Evolutionary conservation across 768 basidiomycete genomes (phyloP), one percentile per base, ranked within the genome.

Genomic region (Gautieria morchelliformis): DNA sequence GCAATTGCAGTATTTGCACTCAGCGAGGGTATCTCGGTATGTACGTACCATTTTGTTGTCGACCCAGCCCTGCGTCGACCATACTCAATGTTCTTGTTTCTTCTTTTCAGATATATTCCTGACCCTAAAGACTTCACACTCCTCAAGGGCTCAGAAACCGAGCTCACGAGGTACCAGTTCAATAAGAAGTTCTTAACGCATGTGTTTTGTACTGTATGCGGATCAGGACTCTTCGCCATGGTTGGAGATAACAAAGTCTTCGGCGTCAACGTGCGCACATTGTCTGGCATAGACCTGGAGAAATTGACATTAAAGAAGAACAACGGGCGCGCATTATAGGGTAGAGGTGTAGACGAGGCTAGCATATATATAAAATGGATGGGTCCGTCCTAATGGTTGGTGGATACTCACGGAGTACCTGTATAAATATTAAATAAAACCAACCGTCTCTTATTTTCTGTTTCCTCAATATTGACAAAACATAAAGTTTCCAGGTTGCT

Each of bases 1-100:
- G 53, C 42, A 55, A 55, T 32, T 55, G 53, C 41, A 44, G 41
- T 19, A 55, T 55, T 22, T 55, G 53, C 45, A 55, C 24, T 14
- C 30, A 32, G 7, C 22, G 45, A 9, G 53, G 53, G 53, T 55
- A 40, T 12, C 39, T 55, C 20, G 14, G 22, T 8, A 55, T 55
- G 53, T 55, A 45, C 39, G 41, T 55, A 5, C 44, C n/a, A 14
- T 15, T n/a, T 10, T 10, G 15, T 14, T 19, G n/a, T n/a, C n/a
- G n/a, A n/a, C n/a, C n/a, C n/a, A n/a, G n/a, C 8, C 7, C 1
- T 44, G 8, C n/a, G 17, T 9, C 19, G 27, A n/a, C 7, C 20
- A 41, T 12, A n/a, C 24, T 53, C 12, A 30, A 27, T 20, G 15
- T 39, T 39, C 17, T 15, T 15, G 22, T 37, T 53, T 8, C 17